Evolutionary conservation across 2,329 filamentous ascomycete genomes (phyloP), one percentile per base, ranked within the genome.

Genomic region (Colletotrichum abscissum): DNA sequence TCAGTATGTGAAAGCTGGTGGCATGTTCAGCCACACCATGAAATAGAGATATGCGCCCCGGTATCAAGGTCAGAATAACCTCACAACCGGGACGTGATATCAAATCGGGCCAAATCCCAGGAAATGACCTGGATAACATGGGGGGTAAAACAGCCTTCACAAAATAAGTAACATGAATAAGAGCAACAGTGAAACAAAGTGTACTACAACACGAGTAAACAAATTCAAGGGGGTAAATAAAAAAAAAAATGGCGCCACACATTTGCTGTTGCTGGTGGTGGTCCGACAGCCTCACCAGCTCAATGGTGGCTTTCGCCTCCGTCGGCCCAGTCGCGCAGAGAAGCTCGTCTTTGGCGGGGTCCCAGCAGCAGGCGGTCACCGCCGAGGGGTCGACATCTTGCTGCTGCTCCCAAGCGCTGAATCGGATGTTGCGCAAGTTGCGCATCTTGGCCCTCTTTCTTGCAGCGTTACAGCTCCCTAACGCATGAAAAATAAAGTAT

Each of bases 261-360:
- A 86, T 74, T 74, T 74, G 58, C 28, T 72, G 68, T 35, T 71
- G 77, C 69, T 81, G 79, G 59, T 82, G 82, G 72, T 86, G 83
- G 73, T 86, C 86, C 56, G 83, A 81, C 59, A 92, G 79, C 75
- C 90, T 87, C 59, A 89, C 80, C 73, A 98, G 88, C 82, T 96
- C 92, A 78, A 99, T 93, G 65, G 91, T 86, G 69, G 92, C 87
- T 80, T 91, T 91, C 77, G 89, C 86, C 80, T 90, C 86, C 4
- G 91, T 92, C 75, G 96, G 97, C 8, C 97, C 96, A 86, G 96
- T 93, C 66, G 94, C 92, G 84, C 93, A 95, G 78, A 99, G 88
- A 66, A 97, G 84, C 74, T 94, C 91, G 82, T 97, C 93, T 76
- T 90, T 91, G 74, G 91, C 88, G 62, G 92, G 89, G 84, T 98